phyloP scores from a whole-genome alignment of 1,139 yeast genomes.

The Pichia norvegensis region DNA sequence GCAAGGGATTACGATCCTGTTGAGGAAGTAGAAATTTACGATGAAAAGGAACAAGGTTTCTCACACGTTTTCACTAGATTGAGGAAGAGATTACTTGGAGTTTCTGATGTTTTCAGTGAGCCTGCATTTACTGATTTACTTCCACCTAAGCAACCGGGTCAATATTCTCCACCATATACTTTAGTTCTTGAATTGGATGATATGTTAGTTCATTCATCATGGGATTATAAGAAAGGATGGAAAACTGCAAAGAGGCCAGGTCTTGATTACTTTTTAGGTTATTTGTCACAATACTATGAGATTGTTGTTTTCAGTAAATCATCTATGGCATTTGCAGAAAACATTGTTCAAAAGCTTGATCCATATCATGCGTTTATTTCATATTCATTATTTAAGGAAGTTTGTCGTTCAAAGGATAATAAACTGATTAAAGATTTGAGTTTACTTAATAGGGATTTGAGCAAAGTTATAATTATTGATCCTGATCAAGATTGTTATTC shows the following conservation, averaged over 20 bases:
- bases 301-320: slow-evolving; percentile 84
- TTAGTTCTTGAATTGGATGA: slow-evolving; percentile 86
- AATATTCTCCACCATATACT: slow-evolving; percentile 88
- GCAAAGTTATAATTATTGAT: slow-evolving; percentile 74
- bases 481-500: slow-evolving; percentile 65
- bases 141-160: slow-evolving; percentile 88
- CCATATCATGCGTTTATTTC: slow-evolving; percentile 87
- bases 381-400: slow-evolving; percentile 84
- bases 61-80: slow-evolving; percentile 61
- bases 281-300: slow-evolving; percentile 91
- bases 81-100: slow-evolving; percentile 60
- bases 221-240: slow-evolving; percentile 95
- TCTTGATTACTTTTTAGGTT: slow-evolving; percentile 89
- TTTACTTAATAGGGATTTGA: slow-evolving; percentile 82
- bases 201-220: slow-evolving; percentile 78
- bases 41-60: slow-evolving; percentile 60
- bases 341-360: slow-evolving; percentile 78
- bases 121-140: slow-evolving; percentile 89
- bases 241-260: slow-evolving; percentile 99
- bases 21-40: slow-evolving; percentile 53
- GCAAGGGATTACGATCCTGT: slow-evolving; percentile 78
- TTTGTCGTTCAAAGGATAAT: slow-evolving; percentile 85
- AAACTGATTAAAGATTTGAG: slow-evolving; percentile 78
- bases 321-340: slow-evolving; percentile 80
- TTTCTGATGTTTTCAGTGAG: slow-evolving; percentile 81